phyloP scores from a whole-genome alignment of 768 basidiomycete genomes.

The Pisolithus orientalis region DNA sequence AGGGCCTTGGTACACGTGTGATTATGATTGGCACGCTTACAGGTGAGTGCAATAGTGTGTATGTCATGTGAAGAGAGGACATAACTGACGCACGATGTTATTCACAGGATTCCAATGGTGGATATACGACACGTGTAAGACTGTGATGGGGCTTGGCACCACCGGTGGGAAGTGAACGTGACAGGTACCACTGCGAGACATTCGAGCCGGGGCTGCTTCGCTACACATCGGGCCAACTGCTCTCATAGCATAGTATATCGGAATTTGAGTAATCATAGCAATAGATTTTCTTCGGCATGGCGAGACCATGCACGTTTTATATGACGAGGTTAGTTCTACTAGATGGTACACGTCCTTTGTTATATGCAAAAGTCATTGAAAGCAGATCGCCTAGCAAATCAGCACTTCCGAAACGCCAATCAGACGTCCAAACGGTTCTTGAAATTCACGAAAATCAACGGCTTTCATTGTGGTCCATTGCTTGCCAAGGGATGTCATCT shows the following conservation, averaged over 20 bases:
- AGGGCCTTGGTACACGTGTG: slow-evolving; percentile 83
- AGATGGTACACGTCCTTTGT: too few relatives aligned
- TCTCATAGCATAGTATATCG: too few relatives aligned
- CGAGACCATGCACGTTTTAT: too few relatives aligned
- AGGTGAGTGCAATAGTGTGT: slow-evolving; percentile 21
- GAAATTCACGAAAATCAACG: slow-evolving; percentile 46
- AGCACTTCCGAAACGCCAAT: slow-evolving; percentile 4
- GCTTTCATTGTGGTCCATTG: slow-evolving; percentile 45
- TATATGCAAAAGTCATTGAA: too few relatives aligned
- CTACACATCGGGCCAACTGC: too few relatives aligned
- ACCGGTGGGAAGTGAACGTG: not conserved
- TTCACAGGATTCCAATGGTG: not conserved
- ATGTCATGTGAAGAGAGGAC: too few relatives aligned
- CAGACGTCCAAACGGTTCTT: slow-evolving; percentile 52
- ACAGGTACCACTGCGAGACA: not conserved
- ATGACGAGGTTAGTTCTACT: too few relatives aligned
- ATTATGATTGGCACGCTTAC: slow-evolving; percentile 71
- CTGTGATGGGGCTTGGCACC: not conserved
- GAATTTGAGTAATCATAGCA: too few relatives aligned
- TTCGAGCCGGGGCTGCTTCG: too few relatives aligned
- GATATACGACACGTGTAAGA: slow-evolving; percentile 1
- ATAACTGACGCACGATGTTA: not conserved
- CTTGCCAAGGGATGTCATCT: slow-evolving; percentile 45
- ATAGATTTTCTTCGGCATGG: too few relatives aligned
- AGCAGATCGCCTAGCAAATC: too few relatives aligned